Conservation (phyloP, 1,139 yeast species). For the Torulaspora pretoriensis region DNA sequence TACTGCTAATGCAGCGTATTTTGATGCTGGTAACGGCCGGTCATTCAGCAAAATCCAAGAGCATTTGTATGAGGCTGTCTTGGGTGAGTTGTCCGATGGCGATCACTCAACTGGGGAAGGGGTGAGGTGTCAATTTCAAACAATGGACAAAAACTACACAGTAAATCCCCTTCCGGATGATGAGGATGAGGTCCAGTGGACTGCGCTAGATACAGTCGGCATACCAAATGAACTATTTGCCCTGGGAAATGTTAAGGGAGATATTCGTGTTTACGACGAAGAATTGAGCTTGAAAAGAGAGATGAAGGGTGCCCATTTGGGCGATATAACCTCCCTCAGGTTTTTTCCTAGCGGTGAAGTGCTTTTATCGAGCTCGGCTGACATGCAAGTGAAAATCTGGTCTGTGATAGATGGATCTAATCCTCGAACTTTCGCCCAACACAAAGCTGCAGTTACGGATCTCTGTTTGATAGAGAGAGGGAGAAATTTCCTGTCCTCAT, state of each 20-base stretch:
- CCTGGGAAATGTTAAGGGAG: slow-evolving; percentile 47
- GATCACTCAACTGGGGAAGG: slow-evolving; percentile 11
- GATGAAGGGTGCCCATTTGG: slow-evolving; percentile 44
- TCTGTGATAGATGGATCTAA: slow-evolving; percentile 44
- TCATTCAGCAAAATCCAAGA: slow-evolving; percentile 11
- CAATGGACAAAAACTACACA: slow-evolving; percentile 15
- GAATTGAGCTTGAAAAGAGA: slow-evolving; percentile 19
- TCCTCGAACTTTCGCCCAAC: slow-evolving; percentile 50
- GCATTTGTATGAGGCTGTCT: slow-evolving; percentile 7
- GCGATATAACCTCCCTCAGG: slow-evolving; percentile 40
- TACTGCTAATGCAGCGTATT: slow-evolving; percentile 12
- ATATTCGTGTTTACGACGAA: slow-evolving; percentile 31
- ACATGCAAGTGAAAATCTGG: slow-evolving; percentile 58
- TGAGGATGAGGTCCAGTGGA: slow-evolving; percentile 9
- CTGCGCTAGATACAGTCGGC: slow-evolving; percentile 12
- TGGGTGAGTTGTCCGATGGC: slow-evolving; percentile 17
- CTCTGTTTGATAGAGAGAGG: slow-evolving; percentile 55
- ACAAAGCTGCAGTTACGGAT: slow-evolving; percentile 45
- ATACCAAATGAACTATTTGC: slow-evolving; percentile 20
- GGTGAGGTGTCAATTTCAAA: slow-evolving; percentile 14
- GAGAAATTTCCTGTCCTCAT: slow-evolving; percentile 54
- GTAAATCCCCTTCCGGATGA: background rate
- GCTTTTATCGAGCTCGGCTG: slow-evolving; percentile 51
- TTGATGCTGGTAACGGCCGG: slow-evolving; percentile 15
- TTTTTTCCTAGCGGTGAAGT: slow-evolving; percentile 63